Conservation (phyloP, 441 rosid genomes). For the Jatropha multifida region DNA sequence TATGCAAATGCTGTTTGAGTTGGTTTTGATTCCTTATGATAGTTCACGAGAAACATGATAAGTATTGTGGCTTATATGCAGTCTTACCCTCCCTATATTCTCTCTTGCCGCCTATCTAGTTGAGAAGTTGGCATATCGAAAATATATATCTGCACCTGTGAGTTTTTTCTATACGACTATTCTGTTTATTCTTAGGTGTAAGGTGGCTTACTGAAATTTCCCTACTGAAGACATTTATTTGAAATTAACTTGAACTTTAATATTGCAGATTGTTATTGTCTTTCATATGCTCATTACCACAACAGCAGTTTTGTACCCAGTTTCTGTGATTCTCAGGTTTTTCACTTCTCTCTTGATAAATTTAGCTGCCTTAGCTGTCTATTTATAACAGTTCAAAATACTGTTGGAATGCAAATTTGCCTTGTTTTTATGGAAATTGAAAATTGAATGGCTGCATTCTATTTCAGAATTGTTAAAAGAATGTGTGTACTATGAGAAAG, state of each 20-base stretch:
- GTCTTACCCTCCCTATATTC: slow-evolving; percentile 78
- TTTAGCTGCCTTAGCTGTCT: background rate
- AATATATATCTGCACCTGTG: slow-evolving; percentile 61
- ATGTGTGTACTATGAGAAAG: background rate
- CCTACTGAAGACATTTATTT: background rate
- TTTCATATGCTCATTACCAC: slow-evolving; percentile 75
- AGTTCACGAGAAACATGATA: background rate
- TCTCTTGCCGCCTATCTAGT: slow-evolving; percentile 72
- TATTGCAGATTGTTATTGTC: slow-evolving; percentile 58
- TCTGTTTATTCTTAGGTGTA: background rate
- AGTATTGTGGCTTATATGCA: slow-evolving; percentile 36
- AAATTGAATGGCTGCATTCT: background rate
- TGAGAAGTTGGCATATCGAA: slow-evolving; percentile 70
- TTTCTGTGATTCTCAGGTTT: slow-evolving; percentile 80
- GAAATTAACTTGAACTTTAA: slow-evolving; percentile 21
- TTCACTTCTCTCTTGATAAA: slow-evolving; percentile 10
- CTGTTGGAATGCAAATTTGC: background rate
- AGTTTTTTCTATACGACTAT: slow-evolving; percentile 31
- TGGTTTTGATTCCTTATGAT: slow-evolving; percentile 1
- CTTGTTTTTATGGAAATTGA: background rate
- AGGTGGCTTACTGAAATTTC: background rate
- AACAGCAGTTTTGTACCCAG: slow-evolving; percentile 75
- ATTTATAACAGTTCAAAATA: background rate
- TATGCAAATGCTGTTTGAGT: slow-evolving; percentile 5
- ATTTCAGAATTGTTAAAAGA: background rate